phyloP scores from a whole-genome alignment of 2,329 filamentous ascomycete genomes.

The Aspergillus quadricinctus region DNA sequence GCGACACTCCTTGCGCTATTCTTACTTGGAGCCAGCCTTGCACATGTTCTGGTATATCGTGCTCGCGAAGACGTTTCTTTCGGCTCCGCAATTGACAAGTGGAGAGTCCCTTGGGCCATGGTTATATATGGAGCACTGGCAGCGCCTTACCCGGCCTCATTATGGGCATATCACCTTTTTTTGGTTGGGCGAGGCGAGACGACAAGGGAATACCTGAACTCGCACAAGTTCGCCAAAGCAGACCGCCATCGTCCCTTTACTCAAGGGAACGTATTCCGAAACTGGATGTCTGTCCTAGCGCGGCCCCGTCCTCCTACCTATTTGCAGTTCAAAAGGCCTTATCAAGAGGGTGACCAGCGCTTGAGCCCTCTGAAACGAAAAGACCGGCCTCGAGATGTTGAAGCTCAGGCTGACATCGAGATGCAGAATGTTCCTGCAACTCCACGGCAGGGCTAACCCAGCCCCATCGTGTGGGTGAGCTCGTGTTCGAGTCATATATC shows the following conservation, averaged over 20 bases:
- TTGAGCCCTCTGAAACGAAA: slow-evolving; percentile 60
- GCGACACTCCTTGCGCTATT: slow-evolving; percentile 73
- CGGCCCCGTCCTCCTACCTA: slow-evolving; percentile 85
- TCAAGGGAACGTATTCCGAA: slow-evolving; percentile 68
- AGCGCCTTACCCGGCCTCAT: slow-evolving; percentile 73
- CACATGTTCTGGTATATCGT: slow-evolving; percentile 72
- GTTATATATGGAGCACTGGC: slow-evolving; percentile 74
- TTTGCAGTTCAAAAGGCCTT: slow-evolving; percentile 74
- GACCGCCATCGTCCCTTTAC: slow-evolving; percentile 90
- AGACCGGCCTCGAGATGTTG: slow-evolving; percentile 44
- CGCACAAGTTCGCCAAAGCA: slow-evolving; percentile 87
- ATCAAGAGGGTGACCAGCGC: slow-evolving; percentile 78
- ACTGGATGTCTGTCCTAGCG: slow-evolving; percentile 76
- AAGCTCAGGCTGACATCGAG: slow-evolving; percentile 60
- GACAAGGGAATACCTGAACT: slow-evolving; percentile 92
- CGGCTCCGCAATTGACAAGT: slow-evolving; percentile 61
- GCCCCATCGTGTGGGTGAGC: not conserved
- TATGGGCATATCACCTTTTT: slow-evolving; percentile 87
- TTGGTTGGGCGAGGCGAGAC: slow-evolving; percentile 89
- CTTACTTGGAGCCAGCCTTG: slow-evolving; percentile 71
- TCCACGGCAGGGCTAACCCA: slow-evolving; percentile 19
- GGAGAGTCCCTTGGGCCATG: slow-evolving; percentile 81
- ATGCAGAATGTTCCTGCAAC: slow-evolving; percentile 59
- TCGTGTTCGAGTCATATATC: not conserved
- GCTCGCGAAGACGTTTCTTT: slow-evolving; percentile 63